Base-by-base conservation (phyloP, 257 asterid genomes). In the Primulina tabacum region DNA sequence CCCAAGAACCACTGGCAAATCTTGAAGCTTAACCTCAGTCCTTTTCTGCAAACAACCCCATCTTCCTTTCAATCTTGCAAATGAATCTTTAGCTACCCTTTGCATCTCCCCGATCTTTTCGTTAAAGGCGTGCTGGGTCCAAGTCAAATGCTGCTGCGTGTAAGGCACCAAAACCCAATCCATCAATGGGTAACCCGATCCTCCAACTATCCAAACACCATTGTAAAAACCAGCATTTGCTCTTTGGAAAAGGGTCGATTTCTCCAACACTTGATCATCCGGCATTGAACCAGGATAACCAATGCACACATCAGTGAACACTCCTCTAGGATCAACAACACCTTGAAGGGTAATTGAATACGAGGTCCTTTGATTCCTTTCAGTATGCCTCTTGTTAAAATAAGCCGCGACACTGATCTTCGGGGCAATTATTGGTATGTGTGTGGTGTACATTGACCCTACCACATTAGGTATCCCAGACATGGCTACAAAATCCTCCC, bases 221-320 rank as follows among this genome's bases (percentile, higher is more conserved):
- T 82, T 64, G 64, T 75, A 82, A 57, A 78, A 75, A 26, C 86
- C 86, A 0, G 83, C 86, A 12, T 82, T 82, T 0, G 83, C 83
- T 61, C 86, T 40, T 12, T 82, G 86, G 53, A 38, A 82, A 21
- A 82, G 83, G 0, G 87, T 78, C 4, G 87, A 83, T 40, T 83
- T 80, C 33, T 83, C 87, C 26, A 83, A 30, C 3, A 83, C 83
- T 6, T 80, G 81, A 70, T 83, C 87, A 11, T 83, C 85, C 0
- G 83, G 76, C 87, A 83, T 83, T 21, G 87, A 83, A 0, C 87
- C 87, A 0, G 84, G 87, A 59, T 78, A 80, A 0, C 87, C 87
- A 2, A 83, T 80, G 65, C 85, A 83, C 0, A 83, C 83, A 16
- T 83, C 87, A 0, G 80, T 75, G 64, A 83, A 83, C 4, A 73